phyloP scores from a whole-genome alignment of 805 yeast genomes.

The Zygotorulaspora chibaensis region DNA sequence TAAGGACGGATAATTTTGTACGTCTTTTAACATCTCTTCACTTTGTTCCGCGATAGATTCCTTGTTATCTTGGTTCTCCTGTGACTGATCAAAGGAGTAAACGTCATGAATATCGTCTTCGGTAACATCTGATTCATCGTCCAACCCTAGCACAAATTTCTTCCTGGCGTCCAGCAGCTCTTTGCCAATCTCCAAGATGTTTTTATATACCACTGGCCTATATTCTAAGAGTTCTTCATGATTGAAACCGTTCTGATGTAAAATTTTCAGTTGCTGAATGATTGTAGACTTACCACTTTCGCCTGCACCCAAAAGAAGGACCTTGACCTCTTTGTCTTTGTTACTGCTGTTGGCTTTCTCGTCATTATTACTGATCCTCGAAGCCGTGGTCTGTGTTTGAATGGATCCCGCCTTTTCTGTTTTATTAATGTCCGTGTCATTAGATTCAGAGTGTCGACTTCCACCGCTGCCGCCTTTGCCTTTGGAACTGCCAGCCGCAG shows the following conservation, averaged over 20 bases:
- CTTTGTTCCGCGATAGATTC: slow-evolving; percentile 1
- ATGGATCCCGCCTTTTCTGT: neutral
- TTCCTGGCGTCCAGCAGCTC: slow-evolving; percentile 63
- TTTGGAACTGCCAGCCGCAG: neutral
- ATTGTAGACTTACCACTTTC: slow-evolving; percentile 37
- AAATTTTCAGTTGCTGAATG: slow-evolving; percentile 39
- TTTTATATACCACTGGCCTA: slow-evolving; percentile 73
- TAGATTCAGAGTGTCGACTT: neutral
- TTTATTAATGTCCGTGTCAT: neutral
- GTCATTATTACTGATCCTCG: neutral
- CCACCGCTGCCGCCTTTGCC: neutral
- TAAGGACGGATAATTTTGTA: slow-evolving; percentile 45
- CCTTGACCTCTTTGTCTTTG: slow-evolving; percentile 41
- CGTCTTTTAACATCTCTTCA: slow-evolving; percentile 18
- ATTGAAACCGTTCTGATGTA: slow-evolving; percentile 35
- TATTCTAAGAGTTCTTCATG: slow-evolving; percentile 65
- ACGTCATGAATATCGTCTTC: slow-evolving; percentile 26
- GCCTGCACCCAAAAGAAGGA: slow-evolving; percentile 81
- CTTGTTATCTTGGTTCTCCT: slow-evolving; percentile 1
- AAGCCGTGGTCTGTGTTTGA: neutral
- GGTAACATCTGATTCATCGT: slow-evolving; percentile 31
- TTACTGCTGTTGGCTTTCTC: neutral
- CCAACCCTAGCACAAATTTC: slow-evolving; percentile 40
- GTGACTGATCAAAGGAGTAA: slow-evolving; percentile 4
- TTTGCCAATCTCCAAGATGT: slow-evolving; percentile 71